A percentile compares a stretch with the other conserved stretches of the same genome.
phyloP scores from a whole-genome alignment of 345 rosid genomes.

The Eutrema heterophyllum region DNA sequence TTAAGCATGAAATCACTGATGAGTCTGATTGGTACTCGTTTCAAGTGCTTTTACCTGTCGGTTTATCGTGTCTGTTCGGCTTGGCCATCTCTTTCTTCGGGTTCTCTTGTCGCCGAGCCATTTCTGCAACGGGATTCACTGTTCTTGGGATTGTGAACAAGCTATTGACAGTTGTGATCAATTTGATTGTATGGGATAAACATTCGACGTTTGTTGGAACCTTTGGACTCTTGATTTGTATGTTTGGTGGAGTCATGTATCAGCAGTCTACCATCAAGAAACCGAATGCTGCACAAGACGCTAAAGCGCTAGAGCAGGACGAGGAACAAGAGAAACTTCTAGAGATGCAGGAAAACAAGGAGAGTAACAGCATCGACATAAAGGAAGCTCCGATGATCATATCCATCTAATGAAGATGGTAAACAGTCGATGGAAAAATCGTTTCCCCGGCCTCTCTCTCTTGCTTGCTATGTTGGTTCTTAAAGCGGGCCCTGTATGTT shows the following conservation, averaged over 20 bases:
- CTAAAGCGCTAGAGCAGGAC: constrained; percentile 38
- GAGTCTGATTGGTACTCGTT: constrained; percentile 79
- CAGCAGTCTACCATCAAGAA: constrained; percentile 76
- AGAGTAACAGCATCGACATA: constrained; percentile 19
- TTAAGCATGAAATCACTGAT: constrained; percentile 64
- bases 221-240: constrained; percentile 79
- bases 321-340: constrained; percentile 72
- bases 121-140: constrained; percentile 97
- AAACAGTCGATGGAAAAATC: neutral
- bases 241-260: constrained; percentile 88
- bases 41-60: constrained; percentile 76
- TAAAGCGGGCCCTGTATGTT: neutral
- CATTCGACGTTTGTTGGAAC: constrained; percentile 84
- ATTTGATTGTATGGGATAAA: constrained; percentile 86
- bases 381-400: constrained; percentile 32
- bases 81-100: constrained; percentile 95
- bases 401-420: neutral
- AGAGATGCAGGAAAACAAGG: constrained; percentile 57
- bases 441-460: neutral
- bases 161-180: constrained; percentile 83
- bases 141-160: constrained; percentile 97
- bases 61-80: constrained; percentile 78
- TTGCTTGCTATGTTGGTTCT: neutral
- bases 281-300: constrained; percentile 49
- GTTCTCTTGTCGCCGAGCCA: constrained; percentile 87